Percentiles rank a stretch among this genome's conserved stretches.
These are phyloP conservation scores for Thalassiosira hispida DNA, from an alignment of 352 stramenopile genomes.

Conservation along the genomic window DNA sequence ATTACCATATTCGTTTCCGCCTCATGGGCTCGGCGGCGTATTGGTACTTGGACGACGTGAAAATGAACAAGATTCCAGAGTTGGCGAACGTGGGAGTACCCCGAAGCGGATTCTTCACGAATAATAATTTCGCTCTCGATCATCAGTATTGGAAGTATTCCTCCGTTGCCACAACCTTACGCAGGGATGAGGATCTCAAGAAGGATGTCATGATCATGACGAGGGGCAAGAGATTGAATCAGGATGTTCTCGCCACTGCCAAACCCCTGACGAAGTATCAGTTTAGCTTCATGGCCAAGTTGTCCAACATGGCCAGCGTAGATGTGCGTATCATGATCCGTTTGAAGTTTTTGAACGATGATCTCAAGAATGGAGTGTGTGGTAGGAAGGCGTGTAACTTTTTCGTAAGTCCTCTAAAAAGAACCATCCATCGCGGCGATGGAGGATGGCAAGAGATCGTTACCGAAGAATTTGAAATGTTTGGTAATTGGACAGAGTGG, in stretches of 20 bases:
- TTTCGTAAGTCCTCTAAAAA: background rate
- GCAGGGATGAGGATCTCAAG: conserved; percentile 16
- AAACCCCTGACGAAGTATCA: conserved; percentile 24
- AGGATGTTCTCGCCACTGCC: conserved; percentile 21
- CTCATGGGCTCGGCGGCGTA: background rate
- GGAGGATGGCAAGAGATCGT: conserved; percentile 42
- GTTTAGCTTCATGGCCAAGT: conserved; percentile 32
- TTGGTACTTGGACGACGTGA: conserved; percentile 47
- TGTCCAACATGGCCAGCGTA: conserved; percentile 3
- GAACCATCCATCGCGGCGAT: background rate
- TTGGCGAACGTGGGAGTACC: conserved; percentile 5
- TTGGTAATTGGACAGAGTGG: conserved; percentile 38
- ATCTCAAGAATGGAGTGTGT: conserved; percentile 34
- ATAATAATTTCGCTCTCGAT: conserved; percentile 36
- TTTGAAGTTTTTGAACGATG: conserved; percentile 40
- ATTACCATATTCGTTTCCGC: conserved; percentile 49
- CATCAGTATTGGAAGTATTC: conserved; percentile 50
- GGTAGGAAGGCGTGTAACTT: conserved; percentile 14
- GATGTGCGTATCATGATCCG: conserved; percentile 29
- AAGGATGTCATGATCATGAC: conserved; percentile 32
- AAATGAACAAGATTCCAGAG: conserved; percentile 22
- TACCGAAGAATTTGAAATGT: conserved; percentile 37
- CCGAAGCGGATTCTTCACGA: conserved; percentile 42
- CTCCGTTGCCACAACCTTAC: conserved; percentile 1
- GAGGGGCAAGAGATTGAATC: conserved; percentile 14